A percentile compares a stretch with the other conserved stretches of the same genome.
Evolutionary conservation across 345 rosid genomes (phyloP).

Genomic region (Tarenaya hassleriana): DNA sequence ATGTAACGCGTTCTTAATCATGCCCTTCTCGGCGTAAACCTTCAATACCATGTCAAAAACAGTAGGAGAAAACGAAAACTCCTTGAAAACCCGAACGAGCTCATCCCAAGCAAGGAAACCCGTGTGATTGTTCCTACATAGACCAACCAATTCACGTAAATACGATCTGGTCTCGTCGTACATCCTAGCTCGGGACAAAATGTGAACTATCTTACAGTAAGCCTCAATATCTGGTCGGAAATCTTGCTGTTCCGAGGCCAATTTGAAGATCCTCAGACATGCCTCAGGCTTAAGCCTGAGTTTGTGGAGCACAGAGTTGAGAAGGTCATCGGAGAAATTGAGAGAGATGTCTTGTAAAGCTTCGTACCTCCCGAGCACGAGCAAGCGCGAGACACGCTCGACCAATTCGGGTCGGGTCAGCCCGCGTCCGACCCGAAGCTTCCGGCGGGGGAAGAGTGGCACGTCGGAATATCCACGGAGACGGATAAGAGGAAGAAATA

Average conservation of each 20-base stretch:
- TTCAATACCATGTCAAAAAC: slow-evolving; percentile 83
- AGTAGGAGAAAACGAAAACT: slow-evolving; percentile 48
- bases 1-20: slow-evolving; percentile 59
- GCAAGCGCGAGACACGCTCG: slow-evolving; percentile 63
- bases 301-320: slow-evolving; percentile 51
- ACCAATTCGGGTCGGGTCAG: slow-evolving; percentile 48
- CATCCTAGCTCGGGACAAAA: slow-evolving; percentile 69
- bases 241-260: slow-evolving; percentile 52
- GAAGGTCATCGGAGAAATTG: slow-evolving; percentile 60
- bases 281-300: slow-evolving; percentile 58
- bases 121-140: slow-evolving; percentile 39
- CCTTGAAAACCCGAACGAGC: slow-evolving; percentile 46
- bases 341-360: slow-evolving; percentile 52
- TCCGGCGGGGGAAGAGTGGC: slow-evolving; percentile 38
- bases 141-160: slow-evolving; percentile 41
- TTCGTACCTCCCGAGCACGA: slow-evolving; percentile 49
- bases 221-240: slow-evolving; percentile 56
- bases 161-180: slow-evolving; percentile 50
- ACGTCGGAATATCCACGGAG: slow-evolving; percentile 31
- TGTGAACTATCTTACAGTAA: slow-evolving; percentile 72
- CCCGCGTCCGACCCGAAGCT: slow-evolving; percentile 52
- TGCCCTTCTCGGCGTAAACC: slow-evolving; percentile 51
- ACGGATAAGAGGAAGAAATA: slow-evolving; percentile 26
- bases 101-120: slow-evolving; percentile 52
- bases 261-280: slow-evolving; percentile 51